Base-by-base conservation (phyloP, 129 eudicot genomes). In the Chrysanthemum seticuspe region DNA sequence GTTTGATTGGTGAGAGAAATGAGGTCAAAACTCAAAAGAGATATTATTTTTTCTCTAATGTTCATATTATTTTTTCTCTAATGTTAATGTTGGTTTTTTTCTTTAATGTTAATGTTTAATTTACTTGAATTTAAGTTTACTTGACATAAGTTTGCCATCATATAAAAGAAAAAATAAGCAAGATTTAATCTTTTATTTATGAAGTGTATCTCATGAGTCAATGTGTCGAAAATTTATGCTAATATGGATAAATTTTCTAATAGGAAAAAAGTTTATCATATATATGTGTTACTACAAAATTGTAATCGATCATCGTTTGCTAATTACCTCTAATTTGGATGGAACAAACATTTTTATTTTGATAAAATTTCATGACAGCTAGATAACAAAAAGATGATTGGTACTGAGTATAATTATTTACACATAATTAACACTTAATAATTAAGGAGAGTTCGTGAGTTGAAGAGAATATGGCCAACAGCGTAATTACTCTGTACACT, bases 391-490 rank as follows among this genome's bases (percentile, higher is more conserved):
- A 53, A 53, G 3, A 16, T 16, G 5, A 53, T 53, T 53, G 2
- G 15, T 1, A 5, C 16, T n/a, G 5, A 71, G 19, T 13, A 8
- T n/a, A 10, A 13, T 48, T 36, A 79, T 67, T n/a, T n/a, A n/a
- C n/a, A 16, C 21, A 56, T 56, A 1, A 57, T 19, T 57, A 7
- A 18, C 13, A 13, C 62, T 56, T 56, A 12, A 57, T 8, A 25
- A 16, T 57, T 6, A 57, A 53, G 56, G 62, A 13, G 55, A 85
- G 79, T 77, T 77, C 85, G 84, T 86, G 91, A 83, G 85, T 52
- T 79, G 74, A 81, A 54, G 88, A 83, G 71, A 84, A 57, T 74
- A 18, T 12, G 10, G 47, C 2, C 74, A 76, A 74, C 69, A 83
- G 68, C 77, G 52, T 74, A 75, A 62, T 73, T 64, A 60, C 29